These are phyloP conservation scores for Ogataea methanolica DNA, from an alignment of 805 yeast genomes.

Conservation along the genomic window DNA sequence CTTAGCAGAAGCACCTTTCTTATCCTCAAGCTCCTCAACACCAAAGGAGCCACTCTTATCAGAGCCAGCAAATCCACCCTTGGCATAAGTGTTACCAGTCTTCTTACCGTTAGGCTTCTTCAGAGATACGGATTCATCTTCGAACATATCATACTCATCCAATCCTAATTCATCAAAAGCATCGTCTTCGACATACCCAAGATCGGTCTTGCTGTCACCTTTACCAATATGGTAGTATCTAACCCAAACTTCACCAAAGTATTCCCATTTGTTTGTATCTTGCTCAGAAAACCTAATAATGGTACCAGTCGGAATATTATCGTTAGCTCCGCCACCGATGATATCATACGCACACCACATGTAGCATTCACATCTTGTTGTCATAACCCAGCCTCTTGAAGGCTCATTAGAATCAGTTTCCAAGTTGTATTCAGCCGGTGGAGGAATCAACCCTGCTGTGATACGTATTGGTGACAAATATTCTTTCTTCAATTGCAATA, in stretches of 20 bases:
- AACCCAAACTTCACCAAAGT: constrained; percentile 52
- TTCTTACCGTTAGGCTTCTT: constrained; percentile 5
- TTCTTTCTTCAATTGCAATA: constrained; percentile 30
- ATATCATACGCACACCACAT: constrained; percentile 59
- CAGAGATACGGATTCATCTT: constrained; percentile 4
- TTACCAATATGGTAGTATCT: constrained; percentile 31
- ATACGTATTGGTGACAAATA: constrained; percentile 40
- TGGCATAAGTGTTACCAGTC: constrained; percentile 6
- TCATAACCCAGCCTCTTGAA: constrained; percentile 50
- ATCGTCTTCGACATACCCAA: constrained; percentile 28
- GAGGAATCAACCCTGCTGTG: constrained; percentile 47
- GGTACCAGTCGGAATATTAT: constrained; percentile 39
- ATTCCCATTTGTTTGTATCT: constrained; percentile 32
- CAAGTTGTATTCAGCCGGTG: constrained; percentile 36
- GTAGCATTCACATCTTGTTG: constrained; percentile 49
- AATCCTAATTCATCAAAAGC: constrained; percentile 28
- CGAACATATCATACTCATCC: constrained; percentile 9
- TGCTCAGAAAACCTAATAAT: constrained; percentile 34
- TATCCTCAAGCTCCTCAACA: constrained; percentile 1
- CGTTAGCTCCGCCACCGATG: constrained; percentile 44
- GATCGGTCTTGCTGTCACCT: constrained; percentile 18
- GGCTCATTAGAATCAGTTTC: constrained; percentile 37
- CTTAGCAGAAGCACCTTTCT: background rate
- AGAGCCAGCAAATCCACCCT: constrained; percentile 22
- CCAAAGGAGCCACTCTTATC: constrained; percentile 10